Conservation (phyloP, 495 filamentous ascomycete species). For the Talaromyces liani region DNA sequence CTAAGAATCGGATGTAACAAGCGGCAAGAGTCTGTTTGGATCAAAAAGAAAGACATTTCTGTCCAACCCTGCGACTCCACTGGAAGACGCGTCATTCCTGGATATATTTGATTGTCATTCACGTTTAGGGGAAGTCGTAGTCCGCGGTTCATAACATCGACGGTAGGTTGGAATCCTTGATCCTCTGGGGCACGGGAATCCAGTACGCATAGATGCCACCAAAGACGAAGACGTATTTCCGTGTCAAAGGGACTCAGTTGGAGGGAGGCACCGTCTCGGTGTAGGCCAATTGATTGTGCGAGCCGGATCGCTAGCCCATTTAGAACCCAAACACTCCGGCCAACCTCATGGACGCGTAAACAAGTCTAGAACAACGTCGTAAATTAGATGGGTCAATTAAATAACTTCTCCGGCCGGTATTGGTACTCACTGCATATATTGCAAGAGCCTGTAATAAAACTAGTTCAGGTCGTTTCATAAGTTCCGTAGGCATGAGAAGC, state of each 20-base stretch:
- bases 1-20: conserved; percentile 18
- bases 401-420: not conserved
- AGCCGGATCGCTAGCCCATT: conserved; percentile 26
- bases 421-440: conserved; percentile 16
- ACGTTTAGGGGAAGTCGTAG: conserved; percentile 63
- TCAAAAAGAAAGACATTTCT: conserved; percentile 71
- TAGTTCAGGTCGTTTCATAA: conserved; percentile 24
- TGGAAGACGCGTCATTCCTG: conserved; percentile 50
- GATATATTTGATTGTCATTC: conserved; percentile 62
- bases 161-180: conserved; percentile 21
- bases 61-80: conserved; percentile 51
- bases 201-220: conserved; percentile 31
- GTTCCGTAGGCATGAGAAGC: conserved; percentile 28
- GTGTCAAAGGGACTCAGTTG: conserved; percentile 24
- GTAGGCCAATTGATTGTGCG: conserved; percentile 25
- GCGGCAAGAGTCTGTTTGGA: conserved; percentile 34
- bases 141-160: conserved; percentile 57
- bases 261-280: conserved; percentile 22
- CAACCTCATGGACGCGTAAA: conserved; percentile 14
- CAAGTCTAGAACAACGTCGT: conserved; percentile 8
- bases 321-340: conserved; percentile 27
- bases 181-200: conserved; percentile 20
- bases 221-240: conserved; percentile 36
- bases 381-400: conserved; percentile 13
- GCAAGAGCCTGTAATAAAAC: conserved; percentile 24